These are phyloP conservation scores for Fusarium oligoseptatum DNA, from an alignment of 2,329 filamentous ascomycete genomes.

Conservation along the genomic window DNA sequence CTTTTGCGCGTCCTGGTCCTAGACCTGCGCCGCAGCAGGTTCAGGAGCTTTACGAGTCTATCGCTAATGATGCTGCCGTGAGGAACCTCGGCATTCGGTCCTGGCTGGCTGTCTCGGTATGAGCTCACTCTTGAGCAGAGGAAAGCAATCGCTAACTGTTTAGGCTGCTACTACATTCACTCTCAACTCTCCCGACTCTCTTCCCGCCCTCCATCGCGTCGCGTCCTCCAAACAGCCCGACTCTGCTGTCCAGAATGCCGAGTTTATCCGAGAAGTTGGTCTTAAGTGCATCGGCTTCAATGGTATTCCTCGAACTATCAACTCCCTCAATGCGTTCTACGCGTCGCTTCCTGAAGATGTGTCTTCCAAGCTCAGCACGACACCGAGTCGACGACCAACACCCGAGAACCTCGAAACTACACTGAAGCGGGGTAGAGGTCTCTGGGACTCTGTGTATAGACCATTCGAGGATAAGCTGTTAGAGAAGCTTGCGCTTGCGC, in stretches of 20 bases:
- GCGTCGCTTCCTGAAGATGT: conserved; percentile 71
- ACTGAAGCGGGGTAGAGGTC: conserved; percentile 68
- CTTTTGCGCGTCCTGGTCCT: conserved; percentile 74
- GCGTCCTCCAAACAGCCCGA: conserved; percentile 50
- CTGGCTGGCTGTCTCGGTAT: conserved; percentile 76
- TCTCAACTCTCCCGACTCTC: conserved; percentile 85
- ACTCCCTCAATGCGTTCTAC: conserved; percentile 81
- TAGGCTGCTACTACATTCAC: conserved; percentile 87
- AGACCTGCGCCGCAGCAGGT: conserved; percentile 75
- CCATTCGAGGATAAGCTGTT: conserved; percentile 81
- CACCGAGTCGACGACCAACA: conserved; percentile 67
- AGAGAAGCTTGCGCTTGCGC: conserved; percentile 77
- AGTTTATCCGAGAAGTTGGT: conserved; percentile 81
- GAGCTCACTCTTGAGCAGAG: conserved; percentile 19
- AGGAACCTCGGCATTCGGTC: conserved; percentile 73
- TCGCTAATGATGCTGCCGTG: conserved; percentile 73
- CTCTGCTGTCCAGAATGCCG: conserved; percentile 65
- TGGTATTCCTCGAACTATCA: conserved; percentile 86
- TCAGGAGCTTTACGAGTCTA: conserved; percentile 71
- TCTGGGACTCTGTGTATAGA: conserved; percentile 84
- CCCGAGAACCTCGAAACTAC: conserved; percentile 67
- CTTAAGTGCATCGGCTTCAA: conserved; percentile 86
- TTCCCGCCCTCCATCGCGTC: conserved; percentile 71
- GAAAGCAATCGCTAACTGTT: conserved; percentile 4
- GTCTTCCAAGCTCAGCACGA: conserved; percentile 64